Base-by-base conservation (phyloP, 768 basidiomycete species). In the Leccinum ochraceum region DNA sequence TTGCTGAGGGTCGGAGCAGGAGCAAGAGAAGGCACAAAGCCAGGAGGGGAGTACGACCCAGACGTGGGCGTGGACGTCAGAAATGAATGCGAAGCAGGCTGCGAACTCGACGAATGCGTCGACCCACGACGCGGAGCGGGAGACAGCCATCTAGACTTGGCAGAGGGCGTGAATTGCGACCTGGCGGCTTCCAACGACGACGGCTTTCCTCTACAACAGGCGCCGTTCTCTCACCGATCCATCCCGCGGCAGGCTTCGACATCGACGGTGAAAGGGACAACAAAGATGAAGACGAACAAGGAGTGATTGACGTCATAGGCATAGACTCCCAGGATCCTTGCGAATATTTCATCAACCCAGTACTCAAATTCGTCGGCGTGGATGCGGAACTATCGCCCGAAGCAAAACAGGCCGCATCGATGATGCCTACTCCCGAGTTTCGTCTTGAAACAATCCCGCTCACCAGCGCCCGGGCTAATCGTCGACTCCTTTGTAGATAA, bases 321-420 rank as follows among this genome's bases (percentile, higher is more conserved):
- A 59, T 49, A 59, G 67, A 59, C 28, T 67, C 69, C 71, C 70
- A 72, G 39, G 68, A 70, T 26, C 71, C 70, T 6, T 70, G 71
- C 22, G 67, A 49, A 62, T 72, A n/a, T n/a, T n/a, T n/a, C n/a
- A n/a, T n/a, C n/a, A 72, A 49, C 14, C 57, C 64, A 17, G 55
- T 28, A 9, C 54, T 53, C 9, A 57, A 56, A 58, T 60, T 62
- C 34, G 54, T 60, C 10, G 52, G 51, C 11, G 60, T 59, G n/a
- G 57, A 28, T 30, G 60, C 37, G 30, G 9, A 3, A 32, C 30
- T 32, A n/a, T 63, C 61, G 14, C 51, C 48, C 30, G 53, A 57
- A 39, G 13, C 20, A 28, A 48, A 34, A 4, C 30, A 10, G 30
- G 30, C 9, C n/a, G n/a, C n/a, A n/a, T n/a, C n/a, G n/a, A n/a